Conservation (phyloP, 2,329 filamentous ascomycete species). For the Leptodontidium sp. region DNA sequence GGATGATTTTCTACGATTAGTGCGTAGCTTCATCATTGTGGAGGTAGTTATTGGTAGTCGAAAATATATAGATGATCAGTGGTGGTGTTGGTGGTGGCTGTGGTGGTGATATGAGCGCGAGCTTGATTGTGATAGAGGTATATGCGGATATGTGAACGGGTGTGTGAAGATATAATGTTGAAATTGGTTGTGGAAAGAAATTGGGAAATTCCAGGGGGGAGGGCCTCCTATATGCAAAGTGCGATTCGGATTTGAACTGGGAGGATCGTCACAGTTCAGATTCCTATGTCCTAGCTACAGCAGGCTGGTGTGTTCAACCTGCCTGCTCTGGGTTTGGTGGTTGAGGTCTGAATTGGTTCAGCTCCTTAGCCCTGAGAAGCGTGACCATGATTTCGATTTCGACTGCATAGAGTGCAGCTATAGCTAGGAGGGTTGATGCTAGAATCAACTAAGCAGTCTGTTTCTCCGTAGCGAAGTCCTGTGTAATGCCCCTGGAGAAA, state of each 20-base stretch:
- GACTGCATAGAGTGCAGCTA: slow-evolving; percentile 3
- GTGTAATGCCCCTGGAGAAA: no score
- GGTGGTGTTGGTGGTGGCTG: not conserved
- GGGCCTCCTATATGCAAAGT: not conserved
- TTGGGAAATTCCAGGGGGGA: not conserved
- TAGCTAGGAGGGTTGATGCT: not conserved
- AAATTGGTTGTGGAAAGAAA: not conserved
- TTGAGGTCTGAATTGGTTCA: not conserved
- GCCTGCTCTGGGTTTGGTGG: slow-evolving; percentile 1
- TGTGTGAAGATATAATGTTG: not conserved
- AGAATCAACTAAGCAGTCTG: not conserved
- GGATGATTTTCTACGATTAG: no score
- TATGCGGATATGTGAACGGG: not conserved
- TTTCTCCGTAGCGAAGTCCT: no score
- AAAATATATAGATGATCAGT: not conserved
- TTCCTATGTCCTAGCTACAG: not conserved
- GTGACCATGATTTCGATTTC: not conserved
- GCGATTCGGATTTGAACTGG: slow-evolving; percentile 5
- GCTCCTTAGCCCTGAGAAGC: not conserved
- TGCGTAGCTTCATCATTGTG: no score
- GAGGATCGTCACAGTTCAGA: not conserved
- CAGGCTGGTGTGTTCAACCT: not conserved
- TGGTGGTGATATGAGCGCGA: not conserved
- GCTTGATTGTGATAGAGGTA: not conserved
- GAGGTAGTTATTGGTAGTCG: no score